Base-by-base conservation (phyloP, 768 basidiomycete species). In the Lentinula raphanica region DNA sequence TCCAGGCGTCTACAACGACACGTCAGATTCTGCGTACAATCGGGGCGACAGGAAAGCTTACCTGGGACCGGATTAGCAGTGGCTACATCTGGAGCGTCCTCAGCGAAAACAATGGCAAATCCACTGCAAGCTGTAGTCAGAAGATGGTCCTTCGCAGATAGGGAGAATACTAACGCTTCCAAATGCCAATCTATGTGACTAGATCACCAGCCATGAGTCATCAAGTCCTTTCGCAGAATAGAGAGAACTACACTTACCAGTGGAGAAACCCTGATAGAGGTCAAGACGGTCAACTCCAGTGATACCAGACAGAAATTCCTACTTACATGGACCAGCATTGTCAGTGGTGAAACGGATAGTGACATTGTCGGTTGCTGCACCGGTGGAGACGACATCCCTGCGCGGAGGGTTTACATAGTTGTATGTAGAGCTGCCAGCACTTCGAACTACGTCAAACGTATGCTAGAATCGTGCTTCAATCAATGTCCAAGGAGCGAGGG, bases 381-480 rank as follows among this genome's bases (percentile, higher is more conserved):
- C 68, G 36, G 58, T 61, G 15, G 61, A 62, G 21, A 68, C 65
- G 11, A 66, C 64, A 54, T 71, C 69, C 17, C 69, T 56, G 28
- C 60, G 35, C 15, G 79, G 72, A 1, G 83, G 84, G 65, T 83
- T 81, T 21, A 60, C 60, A 25, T 71, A 72, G 63, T 75, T 75
- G 49, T 64, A 66, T 5, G 17, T 49, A 21, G 51, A 49, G 25
- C 49, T 67, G 3, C 70, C 71, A 27, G 72, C 68, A 31, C 65
- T 67, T 38, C 69, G 66, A 31, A 72, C 64, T 27, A 73, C 71
- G 46, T 50, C 46, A 31, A 63, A 62, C 17, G 58, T 58, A 46
- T 63, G 62, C 60, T 60, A 25, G 32, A 31, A 21, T 5, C 40
- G 21, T 4, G 5, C 13, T 15, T 19, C 7, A 49, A 7, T 58